A percentile compares a stretch with the other conserved stretches of the same genome.
Evolutionary conservation across 495 filamentous ascomycete genomes (phyloP).

Genomic region (Penicilliopsis zonata): DNA sequence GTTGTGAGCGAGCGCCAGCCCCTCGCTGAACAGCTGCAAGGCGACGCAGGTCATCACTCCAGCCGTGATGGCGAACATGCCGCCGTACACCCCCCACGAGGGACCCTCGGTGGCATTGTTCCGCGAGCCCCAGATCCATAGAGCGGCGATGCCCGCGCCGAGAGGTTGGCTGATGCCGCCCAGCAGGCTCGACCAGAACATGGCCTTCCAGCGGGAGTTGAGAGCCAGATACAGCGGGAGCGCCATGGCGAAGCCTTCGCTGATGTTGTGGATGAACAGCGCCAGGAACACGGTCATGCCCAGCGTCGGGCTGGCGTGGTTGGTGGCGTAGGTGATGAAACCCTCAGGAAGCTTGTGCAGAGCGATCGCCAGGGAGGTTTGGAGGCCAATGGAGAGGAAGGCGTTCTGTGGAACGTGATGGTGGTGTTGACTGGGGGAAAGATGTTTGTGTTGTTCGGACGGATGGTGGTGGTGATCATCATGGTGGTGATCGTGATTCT

Average conservation of each 20-base stretch:
- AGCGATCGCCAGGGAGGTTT: conserved; percentile 88
- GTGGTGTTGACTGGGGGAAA: conserved; percentile 48
- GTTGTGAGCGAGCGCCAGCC: conserved; percentile 68
- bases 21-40: conserved; percentile 80
- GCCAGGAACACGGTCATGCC: conserved; percentile 90
- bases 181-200: conserved; percentile 71
- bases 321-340: conserved; percentile 97
- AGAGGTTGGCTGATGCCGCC: conserved; percentile 80
- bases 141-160: conserved; percentile 70
- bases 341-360: conserved; percentile 96
- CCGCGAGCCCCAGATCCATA: conserved; percentile 62
- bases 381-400: conserved; percentile 83
- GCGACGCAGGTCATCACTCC: conserved; percentile 94
- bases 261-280: conserved; percentile 94
- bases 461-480: too few relatives aligned
- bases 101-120: conserved; percentile 32
- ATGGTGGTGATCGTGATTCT: neutral
- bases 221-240: conserved; percentile 85
- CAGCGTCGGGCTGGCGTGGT: conserved; percentile 81
- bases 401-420: conserved; percentile 96
- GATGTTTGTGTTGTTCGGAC: conserved; percentile 2
- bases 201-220: conserved; percentile 59
- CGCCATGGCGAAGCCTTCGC: conserved; percentile 90
- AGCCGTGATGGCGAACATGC: conserved; percentile 79
- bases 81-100: conserved; percentile 67